Conservation (phyloP, 805 yeast genomes). For the Tetrapisispora pingtungensis region DNA sequence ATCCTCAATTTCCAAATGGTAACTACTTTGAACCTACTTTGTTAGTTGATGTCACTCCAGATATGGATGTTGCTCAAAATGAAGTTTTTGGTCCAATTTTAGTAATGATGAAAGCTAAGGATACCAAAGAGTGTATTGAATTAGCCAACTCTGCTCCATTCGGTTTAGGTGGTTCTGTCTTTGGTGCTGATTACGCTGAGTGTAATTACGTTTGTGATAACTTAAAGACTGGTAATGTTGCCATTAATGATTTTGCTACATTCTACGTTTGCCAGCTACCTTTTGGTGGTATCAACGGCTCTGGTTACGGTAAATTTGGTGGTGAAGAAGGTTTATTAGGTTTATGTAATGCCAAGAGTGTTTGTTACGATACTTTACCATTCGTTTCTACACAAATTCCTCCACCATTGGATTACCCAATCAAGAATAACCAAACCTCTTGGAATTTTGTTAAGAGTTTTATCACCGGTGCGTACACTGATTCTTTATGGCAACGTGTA, state of each 20-base stretch:
- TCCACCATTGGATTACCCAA: slow-evolving; percentile 84
- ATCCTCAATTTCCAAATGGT: slow-evolving; percentile 93
- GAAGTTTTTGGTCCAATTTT: slow-evolving; percentile 94
- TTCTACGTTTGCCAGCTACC: slow-evolving; percentile 93
- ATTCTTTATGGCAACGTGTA: slow-evolving; percentile 57
- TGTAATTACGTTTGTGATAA: slow-evolving; percentile 54
- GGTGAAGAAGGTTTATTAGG: slow-evolving; percentile 96
- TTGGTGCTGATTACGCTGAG: slow-evolving; percentile 52
- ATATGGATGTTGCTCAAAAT: slow-evolving; percentile 71
- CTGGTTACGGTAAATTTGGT: slow-evolving; percentile 96
- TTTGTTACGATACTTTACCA: slow-evolving; percentile 75
- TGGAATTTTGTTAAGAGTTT: slow-evolving; percentile 81
- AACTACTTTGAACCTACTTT: slow-evolving; percentile 89
- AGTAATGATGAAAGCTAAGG: slow-evolving; percentile 63
- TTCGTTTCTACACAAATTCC: slow-evolving; percentile 80
- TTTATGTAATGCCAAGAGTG: slow-evolving; percentile 74
- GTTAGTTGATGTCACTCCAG: slow-evolving; percentile 66
- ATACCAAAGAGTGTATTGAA: slow-evolving; percentile 56
- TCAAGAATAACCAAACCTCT: slow-evolving; percentile 66
- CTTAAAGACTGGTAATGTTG: slow-evolving; percentile 80
- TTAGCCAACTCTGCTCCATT: slow-evolving; percentile 78
- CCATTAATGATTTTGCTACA: slow-evolving; percentile 96
- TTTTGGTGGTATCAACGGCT: slow-evolving; percentile 87
- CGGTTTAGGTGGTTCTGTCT: slow-evolving; percentile 89
- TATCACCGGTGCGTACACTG: slow-evolving; percentile 77